Percentiles rank a stretch among this genome's conserved stretches.
These are phyloP conservation scores for Penstemon davidsonii DNA, from an alignment of 257 asterid species.

Conservation along the genomic window DNA sequence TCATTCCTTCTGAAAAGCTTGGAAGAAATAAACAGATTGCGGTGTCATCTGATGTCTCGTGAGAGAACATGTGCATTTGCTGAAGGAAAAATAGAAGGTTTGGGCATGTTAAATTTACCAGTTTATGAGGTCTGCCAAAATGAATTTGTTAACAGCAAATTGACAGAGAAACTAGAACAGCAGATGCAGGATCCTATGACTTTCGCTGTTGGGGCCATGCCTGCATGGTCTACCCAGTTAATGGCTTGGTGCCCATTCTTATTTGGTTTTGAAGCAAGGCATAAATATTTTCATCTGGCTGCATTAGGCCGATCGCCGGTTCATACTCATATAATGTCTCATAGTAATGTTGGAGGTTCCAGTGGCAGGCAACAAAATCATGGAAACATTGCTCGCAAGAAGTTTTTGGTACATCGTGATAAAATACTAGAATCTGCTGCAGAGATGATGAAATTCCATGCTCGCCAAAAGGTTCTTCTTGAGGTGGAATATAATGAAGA, in stretches of 20 bases:
- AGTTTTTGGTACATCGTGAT: conserved; percentile 73
- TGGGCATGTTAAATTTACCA: conserved; percentile 41
- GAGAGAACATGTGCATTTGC: conserved; percentile 56
- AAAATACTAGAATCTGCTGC: conserved; percentile 75
- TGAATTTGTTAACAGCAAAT: conserved; percentile 74
- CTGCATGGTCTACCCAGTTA: conserved; percentile 84
- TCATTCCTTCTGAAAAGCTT: conserved; percentile 69
- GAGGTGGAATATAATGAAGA: conserved; percentile 94
- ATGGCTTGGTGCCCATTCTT: conserved; percentile 75
- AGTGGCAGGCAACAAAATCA: conserved; percentile 53
- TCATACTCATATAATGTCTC: conserved; percentile 40
- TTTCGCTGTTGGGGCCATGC: conserved; percentile 76
- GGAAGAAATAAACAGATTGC: conserved; percentile 74
- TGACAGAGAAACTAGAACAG: conserved; percentile 91
- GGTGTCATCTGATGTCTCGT: conserved; percentile 59
- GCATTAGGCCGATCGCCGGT: conserved; percentile 53
- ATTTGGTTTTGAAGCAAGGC: conserved; percentile 83
- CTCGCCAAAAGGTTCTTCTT: conserved; percentile 54
- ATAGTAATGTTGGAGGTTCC: conserved; percentile 39
- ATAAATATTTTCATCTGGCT: conserved; percentile 68
- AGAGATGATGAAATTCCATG: conserved; percentile 72
- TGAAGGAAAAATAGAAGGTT: conserved; percentile 47
- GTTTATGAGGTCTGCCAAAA: conserved; percentile 49
- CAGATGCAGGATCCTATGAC: conserved; percentile 78
- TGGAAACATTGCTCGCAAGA: conserved; percentile 54